These are phyloP conservation scores for Escallonia herrerae DNA, from an alignment of 129 eudicot genomes.

Conservation along the genomic window DNA sequence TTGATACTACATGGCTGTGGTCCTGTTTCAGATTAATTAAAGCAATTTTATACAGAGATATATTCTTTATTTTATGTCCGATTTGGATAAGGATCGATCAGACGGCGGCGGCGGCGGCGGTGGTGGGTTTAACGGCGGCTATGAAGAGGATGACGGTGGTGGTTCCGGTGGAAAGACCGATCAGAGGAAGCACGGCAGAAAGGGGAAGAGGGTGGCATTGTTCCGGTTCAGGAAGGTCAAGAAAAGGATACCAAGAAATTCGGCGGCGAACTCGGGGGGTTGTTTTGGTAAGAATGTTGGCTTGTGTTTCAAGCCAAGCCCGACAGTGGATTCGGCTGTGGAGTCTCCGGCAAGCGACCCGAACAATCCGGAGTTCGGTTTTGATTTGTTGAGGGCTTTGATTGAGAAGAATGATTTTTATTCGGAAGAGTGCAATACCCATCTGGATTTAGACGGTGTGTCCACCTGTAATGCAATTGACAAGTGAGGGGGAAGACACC, in stretches of 20 bases:
- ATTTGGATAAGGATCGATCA: constrained; percentile 10
- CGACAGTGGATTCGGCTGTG: constrained; percentile 26
- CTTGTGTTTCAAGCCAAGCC: constrained; percentile 26
- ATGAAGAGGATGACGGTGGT: constrained; percentile 9
- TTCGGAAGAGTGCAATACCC: constrained; percentile 66
- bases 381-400: constrained; percentile 46
- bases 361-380: constrained; percentile 37
- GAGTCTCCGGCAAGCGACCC: constrained; percentile 52
- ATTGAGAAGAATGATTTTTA: constrained; percentile 70
- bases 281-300: constrained; percentile 13
- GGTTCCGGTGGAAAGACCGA: constrained; percentile 2
- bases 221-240: constrained; percentile 32
- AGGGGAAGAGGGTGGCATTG: constrained; percentile 27
- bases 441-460: constrained; percentile 36
- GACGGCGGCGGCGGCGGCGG: not conserved
- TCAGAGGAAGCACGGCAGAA: constrained; percentile 16
- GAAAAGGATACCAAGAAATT: constrained; percentile 17
- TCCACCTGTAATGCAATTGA: too few relatives aligned
- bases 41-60: not conserved
- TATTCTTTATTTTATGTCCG: constrained; percentile 6
- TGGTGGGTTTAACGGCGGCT: constrained; percentile 6
- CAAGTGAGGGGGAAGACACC: too few relatives aligned
- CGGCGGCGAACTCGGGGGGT: constrained; percentile 4
- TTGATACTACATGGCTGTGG: not conserved
- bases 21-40: not conserved